Evolutionary conservation across 345 rosid genomes (phyloP).

Genomic region (Orychophragmus violaceus): DNA sequence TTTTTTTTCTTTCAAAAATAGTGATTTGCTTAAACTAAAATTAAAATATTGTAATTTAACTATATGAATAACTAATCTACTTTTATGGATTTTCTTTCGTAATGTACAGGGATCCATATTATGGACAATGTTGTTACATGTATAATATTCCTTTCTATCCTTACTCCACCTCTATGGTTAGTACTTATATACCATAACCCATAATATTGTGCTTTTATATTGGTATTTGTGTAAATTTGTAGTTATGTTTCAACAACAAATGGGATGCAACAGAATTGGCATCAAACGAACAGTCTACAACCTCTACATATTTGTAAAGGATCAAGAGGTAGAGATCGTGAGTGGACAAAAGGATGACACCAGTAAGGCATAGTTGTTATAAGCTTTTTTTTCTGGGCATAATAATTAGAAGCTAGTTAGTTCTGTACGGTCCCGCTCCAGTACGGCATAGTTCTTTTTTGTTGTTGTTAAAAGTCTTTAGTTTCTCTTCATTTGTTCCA

Average conservation of each 20-base stretch:
- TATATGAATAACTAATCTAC: background rate
- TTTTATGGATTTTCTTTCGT: background rate
- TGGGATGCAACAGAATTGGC: background rate
- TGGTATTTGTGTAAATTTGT: background rate
- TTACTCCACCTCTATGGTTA: background rate
- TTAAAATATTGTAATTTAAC: background rate
- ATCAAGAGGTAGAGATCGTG: background rate
- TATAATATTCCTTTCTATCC: background rate
- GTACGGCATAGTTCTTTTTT: too few species aligned
- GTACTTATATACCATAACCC: background rate
- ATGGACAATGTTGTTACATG: background rate
- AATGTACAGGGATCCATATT: background rate
- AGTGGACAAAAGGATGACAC: background rate
- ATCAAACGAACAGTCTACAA: background rate
- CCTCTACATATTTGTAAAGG: background rate
- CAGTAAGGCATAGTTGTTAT: too few species aligned
- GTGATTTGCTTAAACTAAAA: background rate
- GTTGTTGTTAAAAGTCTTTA: too few species aligned
- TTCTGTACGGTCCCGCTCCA: too few species aligned
- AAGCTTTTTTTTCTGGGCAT: too few species aligned
- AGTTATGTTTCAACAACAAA: background rate
- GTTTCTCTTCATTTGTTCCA: background rate
- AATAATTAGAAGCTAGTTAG: too few species aligned
- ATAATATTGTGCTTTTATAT: background rate
- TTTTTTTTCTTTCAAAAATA: too few species aligned